Base-by-base conservation (phyloP, 306 rosid genomes). In the Cucurbita maxima region DNA sequence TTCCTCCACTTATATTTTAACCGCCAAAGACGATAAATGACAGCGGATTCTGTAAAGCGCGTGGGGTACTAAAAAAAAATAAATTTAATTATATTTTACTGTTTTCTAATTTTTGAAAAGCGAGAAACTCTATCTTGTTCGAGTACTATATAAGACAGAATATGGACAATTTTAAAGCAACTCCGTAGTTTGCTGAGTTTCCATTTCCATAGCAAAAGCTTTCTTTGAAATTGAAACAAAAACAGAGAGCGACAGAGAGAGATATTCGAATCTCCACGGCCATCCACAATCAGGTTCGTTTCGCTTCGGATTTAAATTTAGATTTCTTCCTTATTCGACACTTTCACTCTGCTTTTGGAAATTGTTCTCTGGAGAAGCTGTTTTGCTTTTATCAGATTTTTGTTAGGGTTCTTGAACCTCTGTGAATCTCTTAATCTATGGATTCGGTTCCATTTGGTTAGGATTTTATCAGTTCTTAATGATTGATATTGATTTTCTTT, bases 11-110 rank as follows among this genome's bases (percentile, higher is more conserved):
- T 19, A 11, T 11, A 13, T 78, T 81, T 85, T 85, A 89, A 89
- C 96, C 82, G 90, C 95, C 84, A 73, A 60, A 13, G 57, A 15
- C 74, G 69, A 34, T 25, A 48, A 76, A 59, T 51, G 36, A 57
- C 15, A 48, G 86, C 75, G 75, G 58, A 75, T 78, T 87, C 86
- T 40, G 66, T 68, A 71, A 83, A 81, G 8, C 55, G 72, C 53
- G 72, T 66, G 55, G 30, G 50, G n/a, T 4, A 20, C 5, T 5
- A 13, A 13, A 14, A 58, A 58, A 63, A 63, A 16, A 38, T 8
- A n/a, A n/a, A 7, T 10, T 10, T 19, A 11, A 3, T 50, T 14
- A 5, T 36, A 0, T 30, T 66, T 19, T 66, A 43, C 50, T n/a
- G 48, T 40, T 63, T 63, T n/a, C 7, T n/a, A 45, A 3, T 20